A percentile compares a stretch with the other conserved stretches of the same genome.
phyloP scores from a whole-genome alignment of 495 filamentous ascomycete species.

The Oleoguttula mirabilis region DNA sequence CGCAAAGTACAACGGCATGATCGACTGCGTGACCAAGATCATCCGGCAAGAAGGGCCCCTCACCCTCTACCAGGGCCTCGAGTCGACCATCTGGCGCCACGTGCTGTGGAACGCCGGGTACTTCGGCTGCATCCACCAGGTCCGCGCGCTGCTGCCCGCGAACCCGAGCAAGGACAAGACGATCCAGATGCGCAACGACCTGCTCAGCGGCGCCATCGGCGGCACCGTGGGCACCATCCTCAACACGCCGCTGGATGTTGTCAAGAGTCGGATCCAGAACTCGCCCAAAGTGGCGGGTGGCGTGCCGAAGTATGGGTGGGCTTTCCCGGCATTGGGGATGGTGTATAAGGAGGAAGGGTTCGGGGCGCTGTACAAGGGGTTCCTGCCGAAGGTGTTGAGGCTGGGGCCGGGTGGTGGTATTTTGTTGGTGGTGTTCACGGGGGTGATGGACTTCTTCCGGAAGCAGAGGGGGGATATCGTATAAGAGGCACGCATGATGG shows the following conservation, averaged over 20 bases:
- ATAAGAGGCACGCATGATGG: no score
- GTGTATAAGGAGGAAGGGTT: constrained; percentile 93
- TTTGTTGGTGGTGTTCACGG: constrained; percentile 81
- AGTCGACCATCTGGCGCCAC: constrained; percentile 93
- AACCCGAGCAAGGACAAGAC: constrained; percentile 60
- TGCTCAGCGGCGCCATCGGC: constrained; percentile 75
- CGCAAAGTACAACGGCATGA: constrained; percentile 80
- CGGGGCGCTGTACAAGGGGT: constrained; percentile 88
- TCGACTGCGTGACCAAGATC: constrained; percentile 83
- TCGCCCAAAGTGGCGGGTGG: constrained; percentile 64
- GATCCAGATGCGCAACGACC: constrained; percentile 69
- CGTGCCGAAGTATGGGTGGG: constrained; percentile 95
- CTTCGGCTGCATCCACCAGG: constrained; percentile 97
- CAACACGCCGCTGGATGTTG: constrained; percentile 95
- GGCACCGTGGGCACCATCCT: constrained; percentile 86
- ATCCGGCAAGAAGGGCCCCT: constrained; percentile 71
- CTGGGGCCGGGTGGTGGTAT: constrained; percentile 85
- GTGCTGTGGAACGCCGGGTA: constrained; percentile 96
- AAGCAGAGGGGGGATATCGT: constrained; percentile 35
- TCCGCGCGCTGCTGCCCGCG: constrained; percentile 67
- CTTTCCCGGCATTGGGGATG: constrained; percentile 68
- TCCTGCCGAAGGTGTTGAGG: constrained; percentile 86
- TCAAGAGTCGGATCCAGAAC: constrained; percentile 97
- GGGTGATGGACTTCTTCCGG: constrained; percentile 85
- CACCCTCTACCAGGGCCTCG: constrained; percentile 90